Conservation (phyloP, 2,329 filamentous ascomycete genomes). For the Alternaria dauci region DNA sequence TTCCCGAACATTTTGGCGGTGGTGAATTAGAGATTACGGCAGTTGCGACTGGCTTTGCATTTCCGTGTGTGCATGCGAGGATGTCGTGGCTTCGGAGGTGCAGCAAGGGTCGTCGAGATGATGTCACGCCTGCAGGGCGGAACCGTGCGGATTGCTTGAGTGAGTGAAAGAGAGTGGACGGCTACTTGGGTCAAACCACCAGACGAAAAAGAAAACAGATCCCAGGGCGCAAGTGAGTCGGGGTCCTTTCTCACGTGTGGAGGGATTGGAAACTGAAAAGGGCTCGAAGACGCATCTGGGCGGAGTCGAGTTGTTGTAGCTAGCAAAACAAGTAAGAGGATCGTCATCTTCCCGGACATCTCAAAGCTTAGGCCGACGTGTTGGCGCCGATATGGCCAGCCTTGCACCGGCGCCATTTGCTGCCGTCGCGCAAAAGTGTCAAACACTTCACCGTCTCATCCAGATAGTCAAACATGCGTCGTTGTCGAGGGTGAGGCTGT, state of each 20-base stretch:
- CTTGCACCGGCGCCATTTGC: conserved; percentile 7
- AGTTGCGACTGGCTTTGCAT: conserved; percentile 37
- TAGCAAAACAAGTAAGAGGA: conserved; percentile 22
- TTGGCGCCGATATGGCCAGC: conserved; percentile 11
- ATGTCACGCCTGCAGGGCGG: conserved; percentile 27
- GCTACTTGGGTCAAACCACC: conserved; percentile 7
- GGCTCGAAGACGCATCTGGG: conserved; percentile 10
- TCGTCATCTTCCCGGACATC: conserved; percentile 14
- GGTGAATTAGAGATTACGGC: conserved; percentile 32
- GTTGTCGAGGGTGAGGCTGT: not conserved
- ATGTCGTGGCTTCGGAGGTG: conserved; percentile 11
- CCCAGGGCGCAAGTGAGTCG: not conserved
- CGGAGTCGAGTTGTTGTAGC: conserved; percentile 9
- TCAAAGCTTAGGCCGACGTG: conserved; percentile 16
- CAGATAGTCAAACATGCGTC: not conserved
- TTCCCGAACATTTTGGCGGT: conserved; percentile 44
- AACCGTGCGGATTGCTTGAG: conserved; percentile 14
- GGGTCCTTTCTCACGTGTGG: not conserved
- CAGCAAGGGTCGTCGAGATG: conserved; percentile 24
- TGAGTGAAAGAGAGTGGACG: conserved; percentile 11
- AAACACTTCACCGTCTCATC: conserved; percentile 9
- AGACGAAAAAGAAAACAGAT: not conserved
- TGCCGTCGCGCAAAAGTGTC: conserved; percentile 4
- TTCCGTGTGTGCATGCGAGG: conserved; percentile 13
- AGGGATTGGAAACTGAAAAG: not conserved